These are phyloP conservation scores for Berberis vulgaris DNA, from an alignment of 164 flowering plant species.

Conservation along the genomic window DNA sequence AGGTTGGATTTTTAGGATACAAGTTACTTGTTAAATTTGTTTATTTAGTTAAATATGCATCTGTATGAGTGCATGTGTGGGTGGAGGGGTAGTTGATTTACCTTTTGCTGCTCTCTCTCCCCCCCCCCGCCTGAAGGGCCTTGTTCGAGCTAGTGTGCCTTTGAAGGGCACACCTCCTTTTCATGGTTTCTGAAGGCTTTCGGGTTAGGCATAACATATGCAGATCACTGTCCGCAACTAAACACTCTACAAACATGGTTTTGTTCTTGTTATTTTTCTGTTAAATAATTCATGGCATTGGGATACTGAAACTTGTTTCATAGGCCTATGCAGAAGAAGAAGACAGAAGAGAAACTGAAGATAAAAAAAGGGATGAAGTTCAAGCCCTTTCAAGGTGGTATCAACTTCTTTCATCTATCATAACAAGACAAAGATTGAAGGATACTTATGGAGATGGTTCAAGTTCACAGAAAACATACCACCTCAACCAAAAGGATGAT, in stretches of 20 bases:
- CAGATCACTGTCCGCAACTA: neutral
- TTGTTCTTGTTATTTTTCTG: neutral
- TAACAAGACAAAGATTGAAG: slow-evolving; percentile 71
- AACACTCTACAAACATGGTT: neutral
- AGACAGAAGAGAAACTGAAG: slow-evolving; percentile 62
- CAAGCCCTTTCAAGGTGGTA: slow-evolving; percentile 79
- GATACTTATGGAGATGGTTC: slow-evolving; percentile 33
- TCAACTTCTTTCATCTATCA: slow-evolving; percentile 85
- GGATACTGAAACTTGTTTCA: slow-evolving; percentile 5
- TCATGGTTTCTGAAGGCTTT: neutral
- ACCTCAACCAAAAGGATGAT: slow-evolving; percentile 8
- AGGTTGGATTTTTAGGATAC: no score
- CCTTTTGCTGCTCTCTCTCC: no score
- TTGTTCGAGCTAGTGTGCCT: no score
- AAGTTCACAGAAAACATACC: slow-evolving; percentile 13
- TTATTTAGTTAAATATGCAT: no score
- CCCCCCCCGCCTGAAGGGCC: no score
- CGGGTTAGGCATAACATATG: neutral
- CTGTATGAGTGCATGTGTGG: no score
- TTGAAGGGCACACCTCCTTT: no score
- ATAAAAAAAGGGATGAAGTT: slow-evolving; percentile 60
- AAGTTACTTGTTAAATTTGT: no score
- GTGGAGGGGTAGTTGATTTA: no score
- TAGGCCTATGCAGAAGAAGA: slow-evolving; percentile 88
- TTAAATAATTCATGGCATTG: neutral